Base-by-base conservation (phyloP, 495 filamentous ascomycete species). In the Neurospora africana region DNA sequence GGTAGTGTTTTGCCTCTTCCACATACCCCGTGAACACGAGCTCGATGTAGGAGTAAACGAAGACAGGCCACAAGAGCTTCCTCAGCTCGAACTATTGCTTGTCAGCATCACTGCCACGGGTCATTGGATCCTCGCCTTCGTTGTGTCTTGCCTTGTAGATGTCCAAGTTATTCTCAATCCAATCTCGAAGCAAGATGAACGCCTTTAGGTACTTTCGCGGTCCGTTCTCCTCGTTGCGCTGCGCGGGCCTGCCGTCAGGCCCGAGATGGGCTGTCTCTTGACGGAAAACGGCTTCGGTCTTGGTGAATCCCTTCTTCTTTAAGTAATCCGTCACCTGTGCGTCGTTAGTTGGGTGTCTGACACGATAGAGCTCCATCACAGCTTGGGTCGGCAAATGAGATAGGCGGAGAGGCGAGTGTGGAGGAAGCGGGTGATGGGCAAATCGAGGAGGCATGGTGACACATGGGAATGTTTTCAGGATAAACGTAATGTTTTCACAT, bases 321-420 rank as follows among this genome's bases (percentile, higher is more conserved):
- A 99, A 84, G 79, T 99, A 99, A 75, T 99, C 95, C 27, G 97
- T 95, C 39, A 99, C 94, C 94, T 96, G 72, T 38, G 17, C 47
- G 47, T 58, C 21, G 47, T 5, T 17, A 7, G 21, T 2, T 4
- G 7, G 69, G 73, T 69, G 71, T 35, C 47, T 40, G 44, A 35
- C 27, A n/a, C 36, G 23, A 21, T 71, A 23, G 8, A n/a, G 27
- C 15, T 47, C 27, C 37, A 30, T 11, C 36, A 39, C 2, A 68
- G 13, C 21, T 40, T 44, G 58, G 27, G 4, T 8, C 15, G 53
- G 13, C 23, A 65, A 33, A 65, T 65, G 7, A 17, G 27, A 35
- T 19, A 10, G 6, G 15, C 15, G 53, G 23, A 37, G 4, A 36
- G 53, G 8, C 36, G 69, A 39, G 21, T 2, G 58, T 11, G 10